Evolutionary conservation across 2,329 filamentous ascomycete genomes (phyloP).

Genomic region (Neonectria faginata): DNA sequence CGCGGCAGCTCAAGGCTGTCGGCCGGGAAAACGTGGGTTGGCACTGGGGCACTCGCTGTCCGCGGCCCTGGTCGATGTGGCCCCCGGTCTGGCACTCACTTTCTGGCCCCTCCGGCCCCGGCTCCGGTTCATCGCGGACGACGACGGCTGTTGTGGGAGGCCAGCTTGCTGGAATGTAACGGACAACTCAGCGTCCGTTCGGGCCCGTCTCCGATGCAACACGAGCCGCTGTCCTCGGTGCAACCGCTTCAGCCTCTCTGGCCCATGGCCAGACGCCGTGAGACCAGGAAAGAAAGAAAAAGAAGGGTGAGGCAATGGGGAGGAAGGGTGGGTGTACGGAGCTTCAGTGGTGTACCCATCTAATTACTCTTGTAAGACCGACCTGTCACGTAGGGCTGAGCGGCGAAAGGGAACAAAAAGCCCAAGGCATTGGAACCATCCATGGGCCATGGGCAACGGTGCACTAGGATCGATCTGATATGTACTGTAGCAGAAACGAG

Average conservation of each 20-base stretch:
- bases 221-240: slow-evolving; percentile 9
- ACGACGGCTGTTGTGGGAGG: slow-evolving; percentile 14
- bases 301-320: slow-evolving; percentile 3
- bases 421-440: slow-evolving; percentile 6
- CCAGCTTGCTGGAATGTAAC: slow-evolving; percentile 25
- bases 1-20: slow-evolving; percentile 27
- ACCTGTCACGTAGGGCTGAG: slow-evolving; percentile 31
- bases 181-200: slow-evolving; percentile 40
- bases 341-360: slow-evolving; percentile 7
- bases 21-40: slow-evolving; percentile 41
- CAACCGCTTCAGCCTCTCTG: not conserved
- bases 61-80: slow-evolving; percentile 35
- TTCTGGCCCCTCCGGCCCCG: slow-evolving; percentile 31
- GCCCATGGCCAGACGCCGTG: slow-evolving; percentile 6
- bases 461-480: slow-evolving; percentile 39
- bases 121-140: slow-evolving; percentile 24
- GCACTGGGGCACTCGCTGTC: slow-evolving; percentile 28
- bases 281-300: slow-evolving; percentile 13
- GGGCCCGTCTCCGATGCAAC: slow-evolving; percentile 28
- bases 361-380: slow-evolving; percentile 26
- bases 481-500: slow-evolving; percentile 27
- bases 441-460: slow-evolving; percentile 18
- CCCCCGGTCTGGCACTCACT: slow-evolving; percentile 39
- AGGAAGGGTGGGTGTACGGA: not conserved
- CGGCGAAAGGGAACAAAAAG: slow-evolving; percentile 9